Evolutionary conservation across 495 filamentous ascomycete species (phyloP).

Genomic region (Bombardia bombarda): DNA sequence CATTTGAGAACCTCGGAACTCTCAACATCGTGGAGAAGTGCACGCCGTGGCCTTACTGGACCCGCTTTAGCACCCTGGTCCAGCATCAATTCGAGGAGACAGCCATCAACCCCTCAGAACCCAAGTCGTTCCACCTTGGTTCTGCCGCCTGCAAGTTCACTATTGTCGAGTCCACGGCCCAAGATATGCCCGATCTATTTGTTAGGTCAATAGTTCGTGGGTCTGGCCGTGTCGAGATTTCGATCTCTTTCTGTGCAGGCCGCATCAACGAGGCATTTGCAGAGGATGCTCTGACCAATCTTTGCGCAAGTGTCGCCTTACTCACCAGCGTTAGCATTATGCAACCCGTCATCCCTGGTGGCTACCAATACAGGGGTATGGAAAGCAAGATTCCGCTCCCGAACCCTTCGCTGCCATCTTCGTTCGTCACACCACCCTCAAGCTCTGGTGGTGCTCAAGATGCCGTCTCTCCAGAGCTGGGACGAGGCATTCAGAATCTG

Average conservation of each 20-base stretch:
- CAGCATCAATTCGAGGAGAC: slow-evolving; percentile 34
- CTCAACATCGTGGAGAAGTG: slow-evolving; percentile 37
- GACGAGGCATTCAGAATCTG: slow-evolving; percentile 24
- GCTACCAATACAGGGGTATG: slow-evolving; percentile 25
- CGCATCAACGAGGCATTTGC: slow-evolving; percentile 30
- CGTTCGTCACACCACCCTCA: slow-evolving; percentile 10
- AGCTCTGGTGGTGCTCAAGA: slow-evolving; percentile 8
- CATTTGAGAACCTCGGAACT: slow-evolving; percentile 35
- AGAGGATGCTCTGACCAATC: slow-evolving; percentile 32
- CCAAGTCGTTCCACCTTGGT: slow-evolving; percentile 33
- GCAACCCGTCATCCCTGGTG: slow-evolving; percentile 30
- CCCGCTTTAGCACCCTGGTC: slow-evolving; percentile 37
- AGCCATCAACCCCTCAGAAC: slow-evolving; percentile 20
- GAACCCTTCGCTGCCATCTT: slow-evolving; percentile 11
- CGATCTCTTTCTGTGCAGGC: slow-evolving; percentile 35
- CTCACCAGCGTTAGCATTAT: slow-evolving; percentile 34
- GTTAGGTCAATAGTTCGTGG: slow-evolving; percentile 28
- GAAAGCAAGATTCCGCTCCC: slow-evolving; percentile 30
- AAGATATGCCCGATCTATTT: slow-evolving; percentile 33
- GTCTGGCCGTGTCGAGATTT: slow-evolving; percentile 24
- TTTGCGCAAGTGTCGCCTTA: slow-evolving; percentile 30
- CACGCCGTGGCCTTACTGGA: slow-evolving; percentile 42
- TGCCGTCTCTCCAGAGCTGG: slow-evolving; percentile 17
- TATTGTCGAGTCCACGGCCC: slow-evolving; percentile 28
- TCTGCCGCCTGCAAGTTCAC: slow-evolving; percentile 29